Percentiles rank a stretch among this genome's conserved stretches.
Conservation (phyloP, 2,329 filamentous ascomycete genomes). For the Sarocladium strictum region DNA sequence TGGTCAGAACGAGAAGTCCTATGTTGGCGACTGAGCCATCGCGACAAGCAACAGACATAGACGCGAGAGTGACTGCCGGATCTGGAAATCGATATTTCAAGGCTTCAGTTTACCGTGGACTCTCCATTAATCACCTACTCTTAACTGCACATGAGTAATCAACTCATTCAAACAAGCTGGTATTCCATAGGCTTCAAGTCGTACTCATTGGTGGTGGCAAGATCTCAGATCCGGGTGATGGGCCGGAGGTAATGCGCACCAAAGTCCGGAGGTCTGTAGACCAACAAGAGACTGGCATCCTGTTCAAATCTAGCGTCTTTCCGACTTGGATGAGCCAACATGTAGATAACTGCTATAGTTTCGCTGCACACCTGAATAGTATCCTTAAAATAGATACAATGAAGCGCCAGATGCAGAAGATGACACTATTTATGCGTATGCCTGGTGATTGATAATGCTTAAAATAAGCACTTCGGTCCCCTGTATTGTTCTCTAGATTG, state of each 20-base stretch:
- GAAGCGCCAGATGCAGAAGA: too few relatives aligned
- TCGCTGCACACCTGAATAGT: too few relatives aligned
- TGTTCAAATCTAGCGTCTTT: background rate
- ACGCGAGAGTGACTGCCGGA: slow-evolving; percentile 1
- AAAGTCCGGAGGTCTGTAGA: background rate
- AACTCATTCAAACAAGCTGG: background rate
- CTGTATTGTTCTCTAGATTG: too few relatives aligned
- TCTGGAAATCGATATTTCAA: background rate
- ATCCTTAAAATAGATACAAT: too few relatives aligned
- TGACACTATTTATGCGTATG: too few relatives aligned
- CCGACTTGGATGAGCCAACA: background rate
- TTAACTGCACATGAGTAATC: too few relatives aligned
- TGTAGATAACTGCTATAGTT: background rate
- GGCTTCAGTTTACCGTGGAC: background rate
- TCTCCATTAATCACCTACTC: too few relatives aligned
- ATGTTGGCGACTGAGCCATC: background rate
- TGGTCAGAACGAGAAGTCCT: background rate
- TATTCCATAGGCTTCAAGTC: background rate
- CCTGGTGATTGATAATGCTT: too few relatives aligned
- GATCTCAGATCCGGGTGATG: background rate
- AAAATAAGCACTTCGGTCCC: too few relatives aligned
- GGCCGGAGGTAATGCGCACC: background rate
- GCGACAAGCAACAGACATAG: background rate
- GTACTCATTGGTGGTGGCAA: background rate
- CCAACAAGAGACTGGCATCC: background rate